Evolutionary conservation across 495 filamentous ascomycete species (phyloP), one percentile per base, ranked within the genome.

Genomic region (Daldinia vernicosa): DNA sequence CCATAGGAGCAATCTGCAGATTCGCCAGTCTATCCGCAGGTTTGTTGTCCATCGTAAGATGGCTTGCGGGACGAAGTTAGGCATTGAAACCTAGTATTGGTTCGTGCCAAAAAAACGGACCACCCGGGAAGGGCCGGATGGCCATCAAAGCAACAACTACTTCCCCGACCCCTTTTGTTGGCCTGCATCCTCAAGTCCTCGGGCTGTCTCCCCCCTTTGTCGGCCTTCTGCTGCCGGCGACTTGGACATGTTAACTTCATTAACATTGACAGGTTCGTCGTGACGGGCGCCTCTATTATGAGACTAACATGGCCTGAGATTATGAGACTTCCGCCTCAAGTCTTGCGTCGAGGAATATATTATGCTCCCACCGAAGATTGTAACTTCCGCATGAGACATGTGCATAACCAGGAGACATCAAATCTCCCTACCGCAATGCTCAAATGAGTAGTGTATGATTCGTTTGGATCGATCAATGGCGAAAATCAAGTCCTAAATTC

Each of bases 401-500:
- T 40, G 58, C 57, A 43, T 66, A 66, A 61, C 37, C 57, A 45
- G 61, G 61, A 66, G 70, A 59, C 14, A 26, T 69, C 50, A 30
- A 58, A 53, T 30, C 40, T 62, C 66, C 47, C 35, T 32, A 47
- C 40, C 61, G 61, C 26, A 62, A 63, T 62, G 65, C 65, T 72
- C 65, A 52, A 62, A 69, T 58, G 65, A 66, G 70, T 62, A 60
- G 53, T 32, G 37, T 56, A 55, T 72, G 56, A 45, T 62, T 47
- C 27, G 47, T 58, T 69, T 45, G 33, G 57, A 51, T 69, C 56
- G 60, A 32, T 39, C 15, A 62, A 27, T 45, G 39, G 37, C n/a
- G 45, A 65, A 66, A 40, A 32, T 73, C 70, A 73, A 53, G 70
- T 73, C 70, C 70, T 73, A 73, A 66, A 69, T 51, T 62, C 65